These are phyloP conservation scores for Theileria sp. DNA, from an alignment of 169 alveolate species.

Conservation along the genomic window DNA sequence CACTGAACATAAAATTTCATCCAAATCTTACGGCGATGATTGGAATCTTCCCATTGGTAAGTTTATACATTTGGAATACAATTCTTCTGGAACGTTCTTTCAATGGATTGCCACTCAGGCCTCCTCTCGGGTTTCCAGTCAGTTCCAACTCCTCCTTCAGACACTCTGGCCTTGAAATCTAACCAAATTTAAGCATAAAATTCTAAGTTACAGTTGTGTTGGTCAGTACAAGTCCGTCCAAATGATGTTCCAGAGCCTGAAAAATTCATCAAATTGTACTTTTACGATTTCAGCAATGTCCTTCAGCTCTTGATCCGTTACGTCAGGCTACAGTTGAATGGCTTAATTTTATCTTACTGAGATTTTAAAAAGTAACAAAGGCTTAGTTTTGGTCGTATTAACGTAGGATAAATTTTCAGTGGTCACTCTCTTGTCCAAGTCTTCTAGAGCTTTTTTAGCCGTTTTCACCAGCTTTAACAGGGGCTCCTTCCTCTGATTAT, in stretches of 20 bases:
- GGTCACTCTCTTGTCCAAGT: conserved; percentile 34
- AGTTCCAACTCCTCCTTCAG: conserved; percentile 15
- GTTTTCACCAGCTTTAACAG: conserved; percentile 62
- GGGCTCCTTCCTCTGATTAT: conserved; percentile 71
- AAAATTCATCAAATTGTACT: neutral
- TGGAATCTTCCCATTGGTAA: conserved; percentile 76
- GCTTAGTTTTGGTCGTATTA: conserved; percentile 53
- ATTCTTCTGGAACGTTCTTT: conserved; percentile 71
- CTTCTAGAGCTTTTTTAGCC: conserved; percentile 62
- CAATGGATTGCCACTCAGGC: conserved; percentile 81
- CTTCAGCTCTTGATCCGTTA: conserved; percentile 71
- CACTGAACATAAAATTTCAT: conserved; percentile 31
- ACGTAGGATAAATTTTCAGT: conserved; percentile 3
- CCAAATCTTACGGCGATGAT: conserved; percentile 78
- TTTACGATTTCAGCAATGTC: conserved; percentile 79
- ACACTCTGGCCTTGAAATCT: conserved; percentile 37
- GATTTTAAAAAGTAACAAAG: conserved; percentile 53
- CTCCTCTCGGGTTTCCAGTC: conserved; percentile 70
- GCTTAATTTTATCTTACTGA: conserved; percentile 35
- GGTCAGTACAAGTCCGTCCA: conserved; percentile 82
- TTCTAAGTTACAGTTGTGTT: conserved; percentile 76
- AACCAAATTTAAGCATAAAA: neutral
- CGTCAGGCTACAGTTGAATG: conserved; percentile 71
- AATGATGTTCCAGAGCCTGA: conserved; percentile 68
- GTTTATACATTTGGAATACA: conserved; percentile 77